These are phyloP conservation scores for Priceomyces fermenticarens DNA, from an alignment of 805 yeast species.

Conservation along the genomic window DNA sequence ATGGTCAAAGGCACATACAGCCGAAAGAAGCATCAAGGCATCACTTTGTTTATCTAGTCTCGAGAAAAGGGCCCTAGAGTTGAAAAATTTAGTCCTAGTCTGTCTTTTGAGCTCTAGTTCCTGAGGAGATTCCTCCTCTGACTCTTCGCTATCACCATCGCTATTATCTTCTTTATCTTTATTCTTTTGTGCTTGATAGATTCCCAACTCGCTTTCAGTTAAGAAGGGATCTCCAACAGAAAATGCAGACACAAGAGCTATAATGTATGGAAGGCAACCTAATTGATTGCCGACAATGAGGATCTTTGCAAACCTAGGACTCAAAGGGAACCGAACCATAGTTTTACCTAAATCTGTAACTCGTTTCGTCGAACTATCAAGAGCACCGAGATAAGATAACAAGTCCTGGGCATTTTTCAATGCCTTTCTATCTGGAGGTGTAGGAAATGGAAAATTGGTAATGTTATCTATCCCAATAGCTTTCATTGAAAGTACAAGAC, in stretches of 20 bases:
- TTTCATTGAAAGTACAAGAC: conserved; percentile 93
- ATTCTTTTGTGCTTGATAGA: conserved; percentile 19
- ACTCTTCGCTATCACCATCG: conserved; percentile 31
- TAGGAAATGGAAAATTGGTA: conserved; percentile 92
- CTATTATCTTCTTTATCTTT: conserved; percentile 26
- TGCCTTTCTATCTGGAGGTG: conserved; percentile 72
- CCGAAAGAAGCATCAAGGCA: conserved; percentile 69
- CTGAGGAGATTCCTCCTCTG: conserved; percentile 30
- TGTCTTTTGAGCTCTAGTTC: conserved; percentile 39
- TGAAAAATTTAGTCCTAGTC: conserved; percentile 50
- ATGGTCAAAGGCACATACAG: conserved; percentile 84
- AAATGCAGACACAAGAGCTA: conserved; percentile 86
- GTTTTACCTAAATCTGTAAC: conserved; percentile 78
- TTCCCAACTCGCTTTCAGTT: conserved; percentile 70
- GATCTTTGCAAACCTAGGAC: conserved; percentile 92
- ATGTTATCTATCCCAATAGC: conserved; percentile 94
- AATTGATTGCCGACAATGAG: conserved; percentile 83
- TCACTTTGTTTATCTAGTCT: conserved; percentile 75
- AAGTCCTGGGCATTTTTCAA: conserved; percentile 65
- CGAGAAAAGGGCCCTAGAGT: conserved; percentile 59
- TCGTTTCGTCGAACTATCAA: conserved; percentile 46
- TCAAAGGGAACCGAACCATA: conserved; percentile 89
- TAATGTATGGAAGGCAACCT: conserved; percentile 80
- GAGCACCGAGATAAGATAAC: conserved; percentile 74
- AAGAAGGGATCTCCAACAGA: conserved; percentile 93